A percentile compares a stretch with the other conserved stretches of the same genome.
Conservation (phyloP, 768 basidiomycete species). For the Floccularia luteovirens region DNA sequence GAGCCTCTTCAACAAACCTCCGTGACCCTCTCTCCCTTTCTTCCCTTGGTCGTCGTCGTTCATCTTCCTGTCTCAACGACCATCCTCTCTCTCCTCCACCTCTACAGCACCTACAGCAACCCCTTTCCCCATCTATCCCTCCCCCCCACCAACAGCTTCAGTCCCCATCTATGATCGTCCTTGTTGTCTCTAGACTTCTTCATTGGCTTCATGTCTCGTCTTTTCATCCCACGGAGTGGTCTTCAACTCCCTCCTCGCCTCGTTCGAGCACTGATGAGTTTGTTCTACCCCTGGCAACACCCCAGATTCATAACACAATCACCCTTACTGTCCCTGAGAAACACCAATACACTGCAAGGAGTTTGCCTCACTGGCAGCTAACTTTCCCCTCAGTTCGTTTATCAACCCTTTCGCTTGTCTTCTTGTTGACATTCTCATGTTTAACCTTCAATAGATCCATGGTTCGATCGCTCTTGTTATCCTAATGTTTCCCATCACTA, state of each 20-base stretch:
- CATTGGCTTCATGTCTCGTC: slow-evolving; percentile 42
- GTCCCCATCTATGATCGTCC: slow-evolving; percentile 37
- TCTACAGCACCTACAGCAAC: slow-evolving; percentile 6
- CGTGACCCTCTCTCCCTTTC: slow-evolving; percentile 41
- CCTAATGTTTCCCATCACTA: slow-evolving; percentile 57
- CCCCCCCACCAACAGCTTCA: slow-evolving; percentile 8
- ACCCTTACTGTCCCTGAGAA: slow-evolving; percentile 34
- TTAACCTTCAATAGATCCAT: slow-evolving; percentile 21
- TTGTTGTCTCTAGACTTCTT: slow-evolving; percentile 42
- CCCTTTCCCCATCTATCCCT: slow-evolving; percentile 10
- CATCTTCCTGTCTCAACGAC: slow-evolving; percentile 28
- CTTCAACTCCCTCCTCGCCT: slow-evolving; percentile 39
- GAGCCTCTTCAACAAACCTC: slow-evolving; percentile 54
- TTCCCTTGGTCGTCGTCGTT: slow-evolving; percentile 49
- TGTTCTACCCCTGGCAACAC: slow-evolving; percentile 22
- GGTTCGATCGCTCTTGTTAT: slow-evolving; percentile 34
- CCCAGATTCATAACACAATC: slow-evolving; percentile 32
- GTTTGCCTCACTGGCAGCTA: slow-evolving; percentile 16
- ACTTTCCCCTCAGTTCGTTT: slow-evolving; percentile 23
- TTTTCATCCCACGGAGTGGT: slow-evolving; percentile 31
- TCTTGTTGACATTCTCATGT: slow-evolving; percentile 5
- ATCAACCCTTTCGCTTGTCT: slow-evolving; percentile 5
- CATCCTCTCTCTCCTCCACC: slow-evolving; percentile 9
- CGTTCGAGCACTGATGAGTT: slow-evolving; percentile 33
- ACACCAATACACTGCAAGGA: slow-evolving; percentile 14